phyloP scores from a whole-genome alignment of 139 green algal genomes.

The Volvox reticuliferus region DNA sequence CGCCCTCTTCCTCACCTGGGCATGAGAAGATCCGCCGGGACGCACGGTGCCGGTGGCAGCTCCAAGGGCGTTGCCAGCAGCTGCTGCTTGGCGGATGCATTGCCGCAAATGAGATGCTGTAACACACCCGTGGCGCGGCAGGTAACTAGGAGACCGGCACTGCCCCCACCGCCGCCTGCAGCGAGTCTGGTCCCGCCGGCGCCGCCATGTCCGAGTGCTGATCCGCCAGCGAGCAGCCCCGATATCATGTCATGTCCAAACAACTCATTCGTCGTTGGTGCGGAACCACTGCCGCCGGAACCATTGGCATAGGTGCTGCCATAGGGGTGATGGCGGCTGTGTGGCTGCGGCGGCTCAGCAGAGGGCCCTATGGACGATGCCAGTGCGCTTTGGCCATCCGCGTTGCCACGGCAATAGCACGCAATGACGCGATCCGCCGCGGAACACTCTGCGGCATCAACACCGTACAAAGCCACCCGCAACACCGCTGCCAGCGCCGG shows the following conservation, averaged over 20 bases:
- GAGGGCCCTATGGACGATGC: conserved; percentile 47
- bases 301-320: neutral
- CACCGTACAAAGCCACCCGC: conserved; percentile 50
- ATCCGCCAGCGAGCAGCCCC: conserved; percentile 41
- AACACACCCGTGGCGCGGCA: conserved; percentile 61
- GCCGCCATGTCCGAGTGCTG: neutral
- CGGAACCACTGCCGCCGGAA: neutral
- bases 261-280: neutral
- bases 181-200: neutral
- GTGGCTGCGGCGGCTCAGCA: neutral
- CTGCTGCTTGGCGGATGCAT: conserved; percentile 52
- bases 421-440: conserved; percentile 58
- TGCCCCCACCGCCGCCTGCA: neutral
- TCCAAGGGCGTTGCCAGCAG: conserved; percentile 60
- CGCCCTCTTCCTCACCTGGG: conserved; percentile 28
- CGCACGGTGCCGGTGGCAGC: neutral
- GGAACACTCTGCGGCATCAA: conserved; percentile 43
- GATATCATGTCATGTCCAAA: conserved; percentile 64
- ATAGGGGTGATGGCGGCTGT: neutral
- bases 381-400: conserved; percentile 56
- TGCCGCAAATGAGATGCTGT: conserved; percentile 61
- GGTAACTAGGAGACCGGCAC: conserved; percentile 4
- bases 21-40: conserved; percentile 52
- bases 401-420: conserved; percentile 63
- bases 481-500: conserved; percentile 59